Evolutionary conservation across 371 early-diverging fungal genomes (phyloP), one percentile per base, ranked within the genome.

Genomic region (Synchytrium microbalum): DNA sequence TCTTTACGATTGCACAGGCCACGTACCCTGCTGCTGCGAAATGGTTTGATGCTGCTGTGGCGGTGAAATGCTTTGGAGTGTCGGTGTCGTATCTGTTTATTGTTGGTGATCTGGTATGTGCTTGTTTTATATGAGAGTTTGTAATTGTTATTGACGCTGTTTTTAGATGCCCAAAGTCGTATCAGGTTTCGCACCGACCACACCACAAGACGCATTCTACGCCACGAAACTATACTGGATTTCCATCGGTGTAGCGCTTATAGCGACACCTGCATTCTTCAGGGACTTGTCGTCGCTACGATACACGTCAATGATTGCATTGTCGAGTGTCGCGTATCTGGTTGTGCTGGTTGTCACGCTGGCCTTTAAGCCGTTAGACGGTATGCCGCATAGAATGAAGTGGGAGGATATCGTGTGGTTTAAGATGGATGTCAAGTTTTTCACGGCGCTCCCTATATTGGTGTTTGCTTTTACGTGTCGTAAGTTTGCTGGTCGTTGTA

Each of bases 31-130:
- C 77, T 52, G 89, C 95, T 2, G 91, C 91, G 3, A 76, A 94
- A 23, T 83, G 87, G 51, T 95, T 99, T 69, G 99, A 99, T 71
- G 61, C 89, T 32, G 97, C 99, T 32, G 96, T 99, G 68, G 99
- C 99, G 32, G 79, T 98, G 70, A 99, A 99, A 74, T 99, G 99
- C 72, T 99, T 99, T 81, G 99, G 99, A 28, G 99, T 99, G 1
- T 87, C 93, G n/a, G 81, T 94, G 32, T 95, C 96, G n/a, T 99
- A 99, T 74, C 76, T 99, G 53, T 91, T 99, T 58, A 96, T 99
- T 65, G 84, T 93, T 65, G 95, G 96, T 59, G 94, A 96, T 56
- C 74, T 99, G 61, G 89, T 79, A 57, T 3, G 71, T 46, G 23
- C 53, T 19, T 26, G 27, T 26, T 27, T 24, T 24, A 29, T 23